These are phyloP conservation scores for Neurospora sp. DNA, from an alignment of 495 filamentous ascomycete genomes.

Conservation along the genomic window DNA sequence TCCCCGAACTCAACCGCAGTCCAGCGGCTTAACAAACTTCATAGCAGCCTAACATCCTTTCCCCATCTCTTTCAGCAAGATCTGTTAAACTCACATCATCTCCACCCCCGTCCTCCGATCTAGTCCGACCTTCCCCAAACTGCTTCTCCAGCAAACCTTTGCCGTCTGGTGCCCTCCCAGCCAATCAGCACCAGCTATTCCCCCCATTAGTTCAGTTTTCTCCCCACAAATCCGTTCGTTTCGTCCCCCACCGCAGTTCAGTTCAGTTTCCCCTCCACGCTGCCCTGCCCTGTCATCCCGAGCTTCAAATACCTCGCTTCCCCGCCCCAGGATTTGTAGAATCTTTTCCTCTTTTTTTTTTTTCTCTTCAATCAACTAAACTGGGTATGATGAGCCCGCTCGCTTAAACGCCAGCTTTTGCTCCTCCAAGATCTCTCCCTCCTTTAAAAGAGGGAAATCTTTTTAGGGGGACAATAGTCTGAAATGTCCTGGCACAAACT, in stretches of 20 bases:
- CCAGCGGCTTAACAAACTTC: background rate
- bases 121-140: background rate
- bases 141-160: too few relatives aligned
- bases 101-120: background rate
- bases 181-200: background rate
- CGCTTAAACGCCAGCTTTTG: constrained; percentile 18
- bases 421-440: constrained; percentile 22
- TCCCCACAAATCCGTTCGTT: background rate
- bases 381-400: constrained; percentile 47
- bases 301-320: too few relatives aligned
- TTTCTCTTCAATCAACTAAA: constrained; percentile 46
- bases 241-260: background rate
- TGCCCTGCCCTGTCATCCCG: background rate
- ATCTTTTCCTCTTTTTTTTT: constrained; percentile 6
- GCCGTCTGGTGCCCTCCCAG: background rate
- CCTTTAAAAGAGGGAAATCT: too few relatives aligned
- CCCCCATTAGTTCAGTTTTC: background rate
- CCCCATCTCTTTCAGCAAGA: fast-evolving
- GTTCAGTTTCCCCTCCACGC: background rate
- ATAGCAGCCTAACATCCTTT: background rate
- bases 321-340: too few relatives aligned
- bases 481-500: constrained; percentile 46
- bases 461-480: constrained; percentile 32
- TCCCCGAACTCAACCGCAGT: background rate
- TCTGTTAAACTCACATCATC: background rate